Conservation (phyloP, 495 filamentous ascomycete genomes). For the Cercophora sp. region DNA sequence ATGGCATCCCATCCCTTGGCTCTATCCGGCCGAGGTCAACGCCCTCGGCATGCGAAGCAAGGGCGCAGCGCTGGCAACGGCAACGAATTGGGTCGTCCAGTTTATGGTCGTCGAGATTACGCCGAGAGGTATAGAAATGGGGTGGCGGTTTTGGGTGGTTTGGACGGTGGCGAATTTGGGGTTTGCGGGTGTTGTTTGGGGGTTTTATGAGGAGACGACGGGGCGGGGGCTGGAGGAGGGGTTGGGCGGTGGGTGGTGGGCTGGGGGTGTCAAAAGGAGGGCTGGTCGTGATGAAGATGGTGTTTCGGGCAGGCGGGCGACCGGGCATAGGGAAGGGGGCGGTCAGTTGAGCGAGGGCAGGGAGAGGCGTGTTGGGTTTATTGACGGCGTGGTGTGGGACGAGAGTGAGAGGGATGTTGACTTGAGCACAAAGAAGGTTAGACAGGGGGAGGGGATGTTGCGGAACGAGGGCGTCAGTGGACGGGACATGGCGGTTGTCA, state of each 20-base stretch:
- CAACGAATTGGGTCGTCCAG: constrained; percentile 57
- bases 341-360: neutral
- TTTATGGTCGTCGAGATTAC: constrained; percentile 47
- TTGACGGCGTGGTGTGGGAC: too few species aligned
- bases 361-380: neutral
- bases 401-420: too few species aligned
- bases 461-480: neutral
- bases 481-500: neutral
- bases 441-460: neutral
- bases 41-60: constrained; percentile 54
- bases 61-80: constrained; percentile 54
- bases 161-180: constrained; percentile 55
- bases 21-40: constrained; percentile 64
- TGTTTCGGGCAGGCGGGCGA: neutral
- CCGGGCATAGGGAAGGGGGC: neutral
- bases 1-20: constrained; percentile 56
- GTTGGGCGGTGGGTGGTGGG: constrained; percentile 27
- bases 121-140: constrained; percentile 54
- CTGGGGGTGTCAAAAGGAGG: too few species aligned
- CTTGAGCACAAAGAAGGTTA: too few species aligned
- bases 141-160: constrained; percentile 63
- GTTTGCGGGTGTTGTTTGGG: constrained; percentile 59
- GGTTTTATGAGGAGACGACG: constrained; percentile 57
- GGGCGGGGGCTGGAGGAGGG: constrained; percentile 21
- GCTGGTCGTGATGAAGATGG: too few species aligned